A percentile compares a stretch with the other conserved stretches of the same genome.
These are phyloP conservation scores for Moesziomyces globuligerus DNA, from an alignment of 1,284 basidiomycete genomes.

Conservation along the genomic window DNA sequence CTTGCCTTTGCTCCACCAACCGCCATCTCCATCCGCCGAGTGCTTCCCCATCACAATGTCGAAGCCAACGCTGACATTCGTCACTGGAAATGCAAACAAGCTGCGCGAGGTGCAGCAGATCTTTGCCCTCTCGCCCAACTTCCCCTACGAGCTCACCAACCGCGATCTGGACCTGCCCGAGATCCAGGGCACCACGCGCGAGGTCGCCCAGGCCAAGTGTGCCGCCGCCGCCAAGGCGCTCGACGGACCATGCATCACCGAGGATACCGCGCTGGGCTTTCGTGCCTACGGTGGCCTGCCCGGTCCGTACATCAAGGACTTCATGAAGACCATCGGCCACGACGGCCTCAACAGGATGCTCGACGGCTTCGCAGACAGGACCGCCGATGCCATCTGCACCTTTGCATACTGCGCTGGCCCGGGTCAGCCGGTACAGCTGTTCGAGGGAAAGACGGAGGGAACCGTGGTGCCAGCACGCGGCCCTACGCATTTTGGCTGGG, in stretches of 20 bases:
- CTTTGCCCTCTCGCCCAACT: conserved; percentile 44
- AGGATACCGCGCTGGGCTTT: conserved; percentile 94
- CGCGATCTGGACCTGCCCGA: conserved; percentile 78
- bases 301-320: conserved; percentile 94
- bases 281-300: conserved; percentile 88
- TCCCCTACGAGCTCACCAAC: conserved; percentile 32
- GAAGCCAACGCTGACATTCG: conserved; percentile 72
- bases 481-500: conserved; percentile 83
- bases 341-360: conserved; percentile 86
- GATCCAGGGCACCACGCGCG: conserved; percentile 89
- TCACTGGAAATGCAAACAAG: conserved; percentile 95
- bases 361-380: conserved; percentile 81
- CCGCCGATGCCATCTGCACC: conserved; percentile 90
- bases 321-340: conserved; percentile 49
- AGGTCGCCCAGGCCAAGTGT: conserved; percentile 90
- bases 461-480: conserved; percentile 87
- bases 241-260: conserved; percentile 88
- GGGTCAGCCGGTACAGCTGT: conserved; percentile 70
- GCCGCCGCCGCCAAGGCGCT: conserved; percentile 76
- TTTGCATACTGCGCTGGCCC: conserved; percentile 81
- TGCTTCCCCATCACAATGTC: conserved; percentile 21
- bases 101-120: conserved; percentile 86
- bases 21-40: background rate
- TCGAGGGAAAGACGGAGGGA: conserved; percentile 90
- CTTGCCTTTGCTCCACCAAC: background rate